phyloP scores from a whole-genome alignment of 208 protist species.

The Leptomonas pyrrhocoris region DNA sequence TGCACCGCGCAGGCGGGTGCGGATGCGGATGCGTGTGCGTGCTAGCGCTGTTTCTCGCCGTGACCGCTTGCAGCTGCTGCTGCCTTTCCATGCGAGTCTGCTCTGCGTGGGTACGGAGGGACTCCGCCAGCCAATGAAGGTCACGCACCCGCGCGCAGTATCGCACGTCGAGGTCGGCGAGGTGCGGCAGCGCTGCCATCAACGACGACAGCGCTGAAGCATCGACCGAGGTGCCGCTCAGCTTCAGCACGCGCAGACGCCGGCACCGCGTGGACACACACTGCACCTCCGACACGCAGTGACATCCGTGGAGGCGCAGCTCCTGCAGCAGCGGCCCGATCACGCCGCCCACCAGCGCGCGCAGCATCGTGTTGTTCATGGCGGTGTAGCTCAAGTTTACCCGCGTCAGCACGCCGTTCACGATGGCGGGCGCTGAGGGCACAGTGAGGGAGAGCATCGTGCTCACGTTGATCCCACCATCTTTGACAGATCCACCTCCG shows the following conservation, averaged over 20 bases:
- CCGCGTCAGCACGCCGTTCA: slow-evolving; percentile 7
- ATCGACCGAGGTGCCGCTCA: slow-evolving; percentile 5
- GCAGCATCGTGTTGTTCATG: slow-evolving; percentile 20
- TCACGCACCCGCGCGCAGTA: slow-evolving; percentile 8
- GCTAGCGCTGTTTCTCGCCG: neutral
- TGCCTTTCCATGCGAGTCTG: neutral
- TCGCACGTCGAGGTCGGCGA: slow-evolving; percentile 9
- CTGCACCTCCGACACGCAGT: slow-evolving; percentile 10
- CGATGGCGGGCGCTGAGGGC: slow-evolving; percentile 1
- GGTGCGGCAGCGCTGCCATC: neutral
- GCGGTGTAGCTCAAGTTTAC: slow-evolving; percentile 14
- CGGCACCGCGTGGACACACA: neutral
- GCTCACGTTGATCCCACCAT: neutral
- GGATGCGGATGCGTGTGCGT: too few species aligned
- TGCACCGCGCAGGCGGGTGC: slow-evolving; percentile 1
- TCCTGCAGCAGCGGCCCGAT: neutral
- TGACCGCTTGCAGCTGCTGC: neutral
- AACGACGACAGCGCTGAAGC: neutral
- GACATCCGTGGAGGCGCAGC: slow-evolving; percentile 13
- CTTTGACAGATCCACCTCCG: slow-evolving; percentile 9
- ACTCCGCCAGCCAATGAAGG: slow-evolving; percentile 11
- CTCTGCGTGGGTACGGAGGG: neutral
- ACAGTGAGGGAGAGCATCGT: slow-evolving; percentile 15
- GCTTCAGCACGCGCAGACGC: slow-evolving; percentile 2
- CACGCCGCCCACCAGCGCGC: neutral